These are phyloP conservation scores for Suillus plorans DNA, from an alignment of 768 basidiomycete species.

Conservation along the genomic window DNA sequence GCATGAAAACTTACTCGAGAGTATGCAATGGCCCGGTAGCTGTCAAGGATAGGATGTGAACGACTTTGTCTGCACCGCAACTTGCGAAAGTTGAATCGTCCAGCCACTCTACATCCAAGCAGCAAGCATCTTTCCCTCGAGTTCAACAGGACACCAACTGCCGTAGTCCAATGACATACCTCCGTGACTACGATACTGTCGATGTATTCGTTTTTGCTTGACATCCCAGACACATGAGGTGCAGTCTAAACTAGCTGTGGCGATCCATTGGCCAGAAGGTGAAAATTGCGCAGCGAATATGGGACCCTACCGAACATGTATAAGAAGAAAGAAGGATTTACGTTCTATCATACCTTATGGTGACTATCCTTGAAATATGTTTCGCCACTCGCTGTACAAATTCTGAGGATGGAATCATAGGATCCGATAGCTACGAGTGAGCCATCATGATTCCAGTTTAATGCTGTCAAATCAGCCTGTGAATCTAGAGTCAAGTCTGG, in stretches of 20 bases:
- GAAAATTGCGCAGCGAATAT: constrained; percentile 82
- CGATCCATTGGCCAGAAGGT: constrained; percentile 65
- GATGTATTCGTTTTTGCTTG: constrained; percentile 54
- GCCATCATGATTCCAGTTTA: constrained; percentile 79
- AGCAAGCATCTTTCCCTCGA: constrained; percentile 53
- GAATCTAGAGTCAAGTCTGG: constrained; percentile 47
- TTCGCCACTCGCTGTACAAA: constrained; percentile 62
- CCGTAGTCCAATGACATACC: constrained; percentile 39
- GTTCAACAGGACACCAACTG: constrained; percentile 8
- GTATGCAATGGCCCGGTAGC: constrained; percentile 55
- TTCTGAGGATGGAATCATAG: constrained; percentile 69
- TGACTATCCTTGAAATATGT: constrained; percentile 60
- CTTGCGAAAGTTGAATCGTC: constrained; percentile 69
- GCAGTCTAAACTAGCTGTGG: constrained; percentile 77
- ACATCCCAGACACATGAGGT: constrained; percentile 82
- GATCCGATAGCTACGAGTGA: constrained; percentile 75
- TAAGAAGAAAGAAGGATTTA: constrained; percentile 6
- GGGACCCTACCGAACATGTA: constrained; percentile 56
- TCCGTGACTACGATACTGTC: constrained; percentile 64
- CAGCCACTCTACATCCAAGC: constrained; percentile 81
- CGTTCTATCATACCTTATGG: constrained; percentile 54
- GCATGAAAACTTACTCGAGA: constrained; percentile 48
- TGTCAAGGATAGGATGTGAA: constrained; percentile 61
- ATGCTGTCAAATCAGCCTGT: constrained; percentile 66
- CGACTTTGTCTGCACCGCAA: constrained; percentile 66